These are phyloP conservation scores for Entrophospora sp. DNA, from an alignment of 192 early-diverging fungal species.

Conservation along the genomic window DNA sequence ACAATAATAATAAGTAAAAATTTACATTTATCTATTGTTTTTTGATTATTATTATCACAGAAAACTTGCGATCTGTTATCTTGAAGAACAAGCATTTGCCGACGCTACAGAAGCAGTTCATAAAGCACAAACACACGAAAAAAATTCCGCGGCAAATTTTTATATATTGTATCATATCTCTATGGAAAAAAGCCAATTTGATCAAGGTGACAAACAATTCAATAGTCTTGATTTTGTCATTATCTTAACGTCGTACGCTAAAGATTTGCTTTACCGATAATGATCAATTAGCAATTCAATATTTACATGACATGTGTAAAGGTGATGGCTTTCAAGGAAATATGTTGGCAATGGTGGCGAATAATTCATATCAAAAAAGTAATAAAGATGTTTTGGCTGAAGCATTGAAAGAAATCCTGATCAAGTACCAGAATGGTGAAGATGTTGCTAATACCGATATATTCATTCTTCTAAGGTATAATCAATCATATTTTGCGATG, in stretches of 20 bases:
- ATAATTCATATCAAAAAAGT: conserved; percentile 19
- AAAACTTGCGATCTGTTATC: conserved; percentile 21
- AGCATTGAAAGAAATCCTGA: conserved; percentile 17
- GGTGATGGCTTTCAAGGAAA: conserved; percentile 17
- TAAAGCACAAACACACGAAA: conserved; percentile 1
- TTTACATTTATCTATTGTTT: not conserved
- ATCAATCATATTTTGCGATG: too few relatives aligned
- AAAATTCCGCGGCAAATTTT: conserved; percentile 19
- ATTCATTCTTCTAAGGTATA: conserved; percentile 18
- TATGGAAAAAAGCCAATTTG: conserved; percentile 7
- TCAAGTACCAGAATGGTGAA: conserved; percentile 5
- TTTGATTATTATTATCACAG: not conserved
- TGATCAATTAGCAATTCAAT: conserved; percentile 2
- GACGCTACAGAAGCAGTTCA: conserved; percentile 19
- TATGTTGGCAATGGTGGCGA: conserved; percentile 20
- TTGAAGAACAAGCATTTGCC: conserved; percentile 2
- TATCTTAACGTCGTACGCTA: too few relatives aligned
- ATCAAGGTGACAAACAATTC: too few relatives aligned
- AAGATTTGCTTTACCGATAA: not conserved
- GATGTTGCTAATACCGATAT: conserved; percentile 12
- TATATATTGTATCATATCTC: conserved; percentile 20
- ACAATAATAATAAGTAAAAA: not conserved
- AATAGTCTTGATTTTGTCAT: too few relatives aligned
- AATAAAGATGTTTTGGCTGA: conserved; percentile 17
- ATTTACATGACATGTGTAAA: conserved; percentile 19